Conservation (phyloP, 352 stramenopile species). For the Phytopythium chamaehyphon region DNA sequence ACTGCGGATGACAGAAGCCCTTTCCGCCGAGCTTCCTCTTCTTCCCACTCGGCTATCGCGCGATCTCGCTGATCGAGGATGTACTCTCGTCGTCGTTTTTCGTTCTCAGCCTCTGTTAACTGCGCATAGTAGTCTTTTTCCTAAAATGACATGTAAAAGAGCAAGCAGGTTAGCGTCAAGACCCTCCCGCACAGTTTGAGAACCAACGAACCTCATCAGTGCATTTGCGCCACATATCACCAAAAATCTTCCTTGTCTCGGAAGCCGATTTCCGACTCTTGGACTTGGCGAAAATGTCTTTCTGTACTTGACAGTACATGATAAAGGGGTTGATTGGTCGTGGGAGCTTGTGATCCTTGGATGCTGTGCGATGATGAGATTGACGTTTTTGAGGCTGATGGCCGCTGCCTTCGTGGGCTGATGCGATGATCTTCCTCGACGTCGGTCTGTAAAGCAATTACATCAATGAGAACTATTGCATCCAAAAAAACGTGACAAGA, state of each 20-base stretch:
- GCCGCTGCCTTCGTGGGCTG: slow-evolving; percentile 19
- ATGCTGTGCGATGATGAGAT: slow-evolving; percentile 13
- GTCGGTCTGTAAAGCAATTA: slow-evolving; percentile 25
- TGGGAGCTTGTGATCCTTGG: slow-evolving; percentile 47
- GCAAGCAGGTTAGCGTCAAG: neutral
- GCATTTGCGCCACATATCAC: slow-evolving; percentile 81
- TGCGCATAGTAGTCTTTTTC: slow-evolving; percentile 80
- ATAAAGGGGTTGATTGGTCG: slow-evolving; percentile 81
- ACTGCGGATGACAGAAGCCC: slow-evolving; percentile 51
- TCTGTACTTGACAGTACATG: slow-evolving; percentile 79
- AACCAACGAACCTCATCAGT: slow-evolving; percentile 55
- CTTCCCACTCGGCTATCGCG: slow-evolving; percentile 70
- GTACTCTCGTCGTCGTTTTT: slow-evolving; percentile 70
- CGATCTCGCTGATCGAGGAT: slow-evolving; percentile 67
- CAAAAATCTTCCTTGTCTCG: slow-evolving; percentile 75
- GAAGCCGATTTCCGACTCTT: slow-evolving; percentile 53
- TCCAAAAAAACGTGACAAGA: too few relatives aligned
- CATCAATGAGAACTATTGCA: neutral
- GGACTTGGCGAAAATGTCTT: slow-evolving; percentile 50
- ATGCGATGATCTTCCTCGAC: slow-evolving; percentile 32
- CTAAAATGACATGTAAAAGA: slow-evolving; percentile 7
- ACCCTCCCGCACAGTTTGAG: neutral
- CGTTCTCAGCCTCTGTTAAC: slow-evolving; percentile 72
- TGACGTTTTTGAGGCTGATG: slow-evolving; percentile 13
- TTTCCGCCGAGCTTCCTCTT: slow-evolving; percentile 62